phyloP scores from a whole-genome alignment of 768 basidiomycete genomes.

The Rhizopogon roseolus region DNA sequence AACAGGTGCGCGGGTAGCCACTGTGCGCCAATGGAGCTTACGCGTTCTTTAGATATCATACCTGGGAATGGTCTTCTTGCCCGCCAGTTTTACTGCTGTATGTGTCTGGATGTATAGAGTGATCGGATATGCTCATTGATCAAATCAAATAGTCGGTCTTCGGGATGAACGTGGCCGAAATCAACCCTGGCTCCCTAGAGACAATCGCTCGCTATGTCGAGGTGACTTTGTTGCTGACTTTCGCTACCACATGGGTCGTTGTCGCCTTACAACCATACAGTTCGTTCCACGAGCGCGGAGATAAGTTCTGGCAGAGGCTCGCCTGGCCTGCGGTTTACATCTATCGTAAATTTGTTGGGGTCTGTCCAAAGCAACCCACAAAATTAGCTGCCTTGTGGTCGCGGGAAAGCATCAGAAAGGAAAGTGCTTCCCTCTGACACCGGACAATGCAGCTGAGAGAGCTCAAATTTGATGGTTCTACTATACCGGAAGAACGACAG shows the following conservation, averaged over 20 bases:
- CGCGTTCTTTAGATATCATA: constrained; percentile 40
- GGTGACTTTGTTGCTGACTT: constrained; percentile 39
- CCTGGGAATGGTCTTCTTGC: constrained; percentile 58
- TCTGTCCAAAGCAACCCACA: constrained; percentile 10
- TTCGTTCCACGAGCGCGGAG: too few species aligned
- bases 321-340: too few species aligned
- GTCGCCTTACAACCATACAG: too few species aligned
- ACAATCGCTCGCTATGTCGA: constrained; percentile 35
- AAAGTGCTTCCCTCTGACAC: too few species aligned
- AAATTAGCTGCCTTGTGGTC: too few species aligned
- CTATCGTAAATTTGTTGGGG: too few species aligned
- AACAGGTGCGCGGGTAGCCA: constrained; percentile 15
- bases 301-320: too few species aligned
- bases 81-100: constrained; percentile 41
- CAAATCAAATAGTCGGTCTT: constrained; percentile 26
- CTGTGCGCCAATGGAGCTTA: neutral
- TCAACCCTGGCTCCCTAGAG: constrained; percentile 17
- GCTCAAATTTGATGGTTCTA: too few species aligned
- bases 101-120: neutral
- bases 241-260: constrained; percentile 48
- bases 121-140: constrained; percentile 3
- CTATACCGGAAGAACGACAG: too few species aligned
- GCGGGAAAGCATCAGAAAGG: too few species aligned
- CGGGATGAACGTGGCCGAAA: constrained; percentile 24
- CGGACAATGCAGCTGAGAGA: too few species aligned